phyloP scores from a whole-genome alignment of 1,139 yeast genomes.

The Sugiyamaella pinicola region DNA sequence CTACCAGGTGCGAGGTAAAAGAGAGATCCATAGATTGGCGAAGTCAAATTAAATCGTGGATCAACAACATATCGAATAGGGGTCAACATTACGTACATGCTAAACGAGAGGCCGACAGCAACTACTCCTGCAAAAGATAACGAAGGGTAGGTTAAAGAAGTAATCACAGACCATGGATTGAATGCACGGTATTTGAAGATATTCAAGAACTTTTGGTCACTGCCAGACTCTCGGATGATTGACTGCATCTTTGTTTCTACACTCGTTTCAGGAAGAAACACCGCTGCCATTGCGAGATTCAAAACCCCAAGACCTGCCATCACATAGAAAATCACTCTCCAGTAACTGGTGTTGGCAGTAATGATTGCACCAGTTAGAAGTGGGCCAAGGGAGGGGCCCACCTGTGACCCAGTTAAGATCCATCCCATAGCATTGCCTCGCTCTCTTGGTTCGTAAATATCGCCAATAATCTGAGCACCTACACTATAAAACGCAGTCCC shows the following conservation, averaged over 20 bases:
- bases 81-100: constrained; percentile 55
- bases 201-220: constrained; percentile 45
- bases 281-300: constrained; percentile 52
- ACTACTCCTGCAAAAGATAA: constrained; percentile 50
- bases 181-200: constrained; percentile 48
- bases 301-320: constrained; percentile 58
- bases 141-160: constrained; percentile 48
- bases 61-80: constrained; percentile 58
- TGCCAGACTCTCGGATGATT: constrained; percentile 47
- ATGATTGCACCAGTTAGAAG: constrained; percentile 77
- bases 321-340: constrained; percentile 56
- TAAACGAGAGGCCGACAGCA: constrained; percentile 47
- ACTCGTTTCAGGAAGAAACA: constrained; percentile 70
- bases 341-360: constrained; percentile 46
- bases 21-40: constrained; percentile 53
- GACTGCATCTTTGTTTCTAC: constrained; percentile 41
- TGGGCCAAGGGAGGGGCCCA: constrained; percentile 82
- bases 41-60: constrained; percentile 52
- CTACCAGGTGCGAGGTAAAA: constrained; percentile 58
- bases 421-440: constrained; percentile 80
- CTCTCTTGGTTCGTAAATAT: constrained; percentile 63
- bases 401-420: constrained; percentile 74
- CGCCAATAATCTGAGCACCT: constrained; percentile 90
- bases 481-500: constrained; percentile 64
- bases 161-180: constrained; percentile 50